phyloP scores from a whole-genome alignment of 768 basidiomycete species.

The Leccinellum rugosiceps region DNA sequence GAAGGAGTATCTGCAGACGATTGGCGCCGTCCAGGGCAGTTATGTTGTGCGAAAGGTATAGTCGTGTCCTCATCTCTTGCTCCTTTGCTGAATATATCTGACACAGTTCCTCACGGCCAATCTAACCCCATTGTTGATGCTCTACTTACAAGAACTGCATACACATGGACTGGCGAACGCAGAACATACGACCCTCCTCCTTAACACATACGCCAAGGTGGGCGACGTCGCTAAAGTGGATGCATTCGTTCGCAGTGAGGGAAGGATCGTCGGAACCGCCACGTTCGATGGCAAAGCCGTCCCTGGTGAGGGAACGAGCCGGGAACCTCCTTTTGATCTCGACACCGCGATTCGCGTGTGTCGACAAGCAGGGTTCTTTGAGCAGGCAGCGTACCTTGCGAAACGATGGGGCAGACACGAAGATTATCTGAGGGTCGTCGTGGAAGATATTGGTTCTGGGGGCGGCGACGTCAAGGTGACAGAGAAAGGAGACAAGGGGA shows the following conservation, averaged over 20 bases:
- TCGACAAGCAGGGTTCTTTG: conserved; percentile 93
- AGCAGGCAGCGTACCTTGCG: conserved; percentile 92
- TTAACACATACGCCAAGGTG: conserved; percentile 97
- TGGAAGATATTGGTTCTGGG: conserved; percentile 73
- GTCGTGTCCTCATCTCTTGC: background rate
- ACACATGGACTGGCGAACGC: conserved; percentile 86
- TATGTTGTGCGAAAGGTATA: conserved; percentile 94
- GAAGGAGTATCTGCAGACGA: conserved; percentile 87
- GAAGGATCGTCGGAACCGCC: conserved; percentile 38
- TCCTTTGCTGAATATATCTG: background rate
- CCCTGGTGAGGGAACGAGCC: conserved; percentile 40
- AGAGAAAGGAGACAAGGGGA: conserved; percentile 35
- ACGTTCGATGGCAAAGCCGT: conserved; percentile 16
- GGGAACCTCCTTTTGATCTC: conserved; percentile 91
- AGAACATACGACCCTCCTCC: conserved; percentile 93
- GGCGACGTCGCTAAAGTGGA: conserved; percentile 88
- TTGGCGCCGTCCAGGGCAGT: conserved; percentile 86
- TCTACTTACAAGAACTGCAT: conserved; percentile 95
- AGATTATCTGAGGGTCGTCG: conserved; percentile 89
- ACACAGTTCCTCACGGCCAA: conserved; percentile 92
- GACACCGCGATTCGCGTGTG: conserved; percentile 97
- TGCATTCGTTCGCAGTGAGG: conserved; percentile 88
- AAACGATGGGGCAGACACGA: conserved; percentile 89
- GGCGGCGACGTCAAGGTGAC: conserved; percentile 1
- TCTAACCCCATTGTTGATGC: conserved; percentile 90